phyloP scores from a whole-genome alignment of 768 basidiomycete genomes.

The Pisolithus orientalis region DNA sequence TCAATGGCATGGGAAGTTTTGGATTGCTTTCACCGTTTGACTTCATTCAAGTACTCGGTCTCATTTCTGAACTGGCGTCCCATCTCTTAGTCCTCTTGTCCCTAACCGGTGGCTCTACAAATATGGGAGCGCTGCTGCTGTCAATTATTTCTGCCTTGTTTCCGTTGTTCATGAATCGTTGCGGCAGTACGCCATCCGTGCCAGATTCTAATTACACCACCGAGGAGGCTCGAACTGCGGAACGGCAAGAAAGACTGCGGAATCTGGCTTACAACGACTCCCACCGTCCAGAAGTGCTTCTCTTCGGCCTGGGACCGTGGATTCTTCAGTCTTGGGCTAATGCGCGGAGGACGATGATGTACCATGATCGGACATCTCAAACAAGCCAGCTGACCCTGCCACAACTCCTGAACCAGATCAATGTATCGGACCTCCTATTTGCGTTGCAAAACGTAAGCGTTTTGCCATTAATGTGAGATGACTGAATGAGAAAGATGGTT shows the following conservation, averaged over 20 bases:
- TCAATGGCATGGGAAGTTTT: conserved; percentile 65
- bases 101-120: conserved; percentile 47
- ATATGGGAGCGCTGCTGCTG: conserved; percentile 51
- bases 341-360: conserved; percentile 53
- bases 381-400: conserved; percentile 36
- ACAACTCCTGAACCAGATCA: conserved; percentile 46
- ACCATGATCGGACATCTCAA: conserved; percentile 42
- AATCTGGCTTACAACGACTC: conserved; percentile 67
- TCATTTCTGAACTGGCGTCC: conserved; percentile 64
- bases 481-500: conserved; percentile 6
- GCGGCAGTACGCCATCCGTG: conserved; percentile 34
- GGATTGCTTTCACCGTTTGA: conserved; percentile 78
- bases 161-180: conserved; percentile 53
- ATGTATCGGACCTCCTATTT: conserved; percentile 56
- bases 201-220: conserved; percentile 42
- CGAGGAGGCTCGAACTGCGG: conserved; percentile 57
- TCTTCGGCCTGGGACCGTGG: conserved; percentile 85
- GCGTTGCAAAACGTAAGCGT: conserved; percentile 66
- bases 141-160: conserved; percentile 56
- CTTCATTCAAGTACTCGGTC: conserved; percentile 65
- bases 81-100: conserved; percentile 65
- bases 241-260: conserved; percentile 70
- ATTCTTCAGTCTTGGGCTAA: conserved; percentile 72
- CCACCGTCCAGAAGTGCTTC: conserved; percentile 73
- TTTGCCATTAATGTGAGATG: background rate